Evolutionary conservation across 805 yeast genomes (phyloP).

Genomic region (Schizosaccharomyces octosporus): DNA sequence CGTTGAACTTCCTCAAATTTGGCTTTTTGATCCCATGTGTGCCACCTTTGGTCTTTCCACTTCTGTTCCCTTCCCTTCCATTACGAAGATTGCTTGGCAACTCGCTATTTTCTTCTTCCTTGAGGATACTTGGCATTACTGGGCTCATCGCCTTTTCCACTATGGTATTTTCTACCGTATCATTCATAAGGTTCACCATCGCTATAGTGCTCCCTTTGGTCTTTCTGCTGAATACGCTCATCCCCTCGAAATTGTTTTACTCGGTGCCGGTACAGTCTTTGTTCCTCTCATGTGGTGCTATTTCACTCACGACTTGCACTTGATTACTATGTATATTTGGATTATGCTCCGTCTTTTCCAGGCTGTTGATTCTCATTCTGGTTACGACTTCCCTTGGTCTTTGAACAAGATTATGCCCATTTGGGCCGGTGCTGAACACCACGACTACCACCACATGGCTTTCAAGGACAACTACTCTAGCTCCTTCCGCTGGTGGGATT

Average conservation of each 20-base stretch:
- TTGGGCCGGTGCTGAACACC: constrained; percentile 98
- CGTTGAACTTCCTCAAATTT: constrained; percentile 87
- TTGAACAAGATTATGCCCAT: constrained; percentile 75
- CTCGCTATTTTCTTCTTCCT: constrained; percentile 52
- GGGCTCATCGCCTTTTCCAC: constrained; percentile 80
- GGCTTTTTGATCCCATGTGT: constrained; percentile 91
- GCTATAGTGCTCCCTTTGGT: constrained; percentile 95
- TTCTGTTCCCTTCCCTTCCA: constrained; percentile 64
- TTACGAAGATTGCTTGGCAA: constrained; percentile 35
- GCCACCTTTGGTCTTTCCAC: constrained; percentile 51
- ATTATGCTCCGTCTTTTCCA: constrained; percentile 69
- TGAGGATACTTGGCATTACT: constrained; percentile 94
- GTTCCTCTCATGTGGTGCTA: constrained; percentile 69
- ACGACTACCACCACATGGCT: constrained; percentile 89
- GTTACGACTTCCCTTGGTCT: constrained; percentile 95
- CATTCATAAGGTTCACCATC: constrained; percentile 92
- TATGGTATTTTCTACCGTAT: constrained; percentile 70
- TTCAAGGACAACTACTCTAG: constrained; percentile 90
- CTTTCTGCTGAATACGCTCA: constrained; percentile 94
- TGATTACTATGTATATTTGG: constrained; percentile 79
- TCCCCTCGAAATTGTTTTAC: constrained; percentile 70
- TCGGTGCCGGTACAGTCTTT: constrained; percentile 92
- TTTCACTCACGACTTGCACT: constrained; percentile 51
- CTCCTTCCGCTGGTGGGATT: constrained; percentile 92
- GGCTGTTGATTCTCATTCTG: constrained; percentile 94